Conservation (phyloP, 1,284 basidiomycete genomes). For the Leccinum griseonigrum region DNA sequence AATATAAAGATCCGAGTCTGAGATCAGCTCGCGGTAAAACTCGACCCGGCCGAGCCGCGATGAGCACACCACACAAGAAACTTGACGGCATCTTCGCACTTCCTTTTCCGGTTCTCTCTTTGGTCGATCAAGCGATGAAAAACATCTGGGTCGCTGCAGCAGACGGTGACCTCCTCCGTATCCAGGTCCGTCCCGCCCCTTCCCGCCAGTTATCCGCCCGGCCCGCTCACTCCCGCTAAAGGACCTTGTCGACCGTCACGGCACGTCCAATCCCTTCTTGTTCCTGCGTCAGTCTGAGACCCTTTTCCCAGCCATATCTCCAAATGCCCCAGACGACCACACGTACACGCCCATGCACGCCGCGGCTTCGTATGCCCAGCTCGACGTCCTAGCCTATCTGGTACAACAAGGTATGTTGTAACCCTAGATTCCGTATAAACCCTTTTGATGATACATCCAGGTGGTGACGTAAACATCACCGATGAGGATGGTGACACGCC, state of each 20-base stretch:
- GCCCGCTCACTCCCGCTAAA: slow-evolving; percentile 23
- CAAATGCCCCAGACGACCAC: slow-evolving; percentile 74
- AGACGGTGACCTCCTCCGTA: slow-evolving; percentile 69
- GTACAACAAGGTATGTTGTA: slow-evolving; percentile 55
- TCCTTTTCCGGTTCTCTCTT: neutral
- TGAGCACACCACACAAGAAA: neutral
- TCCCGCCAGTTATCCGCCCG: neutral
- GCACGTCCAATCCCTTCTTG: slow-evolving; percentile 36
- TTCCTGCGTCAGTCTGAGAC: slow-evolving; percentile 24
- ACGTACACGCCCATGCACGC: slow-evolving; percentile 95
- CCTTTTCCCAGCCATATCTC: slow-evolving; percentile 55
- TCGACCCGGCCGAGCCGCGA: neutral
- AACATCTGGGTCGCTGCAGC: slow-evolving; percentile 93
- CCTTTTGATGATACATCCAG: slow-evolving; percentile 33
- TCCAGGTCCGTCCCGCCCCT: slow-evolving; percentile 39
- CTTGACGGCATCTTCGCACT: neutral
- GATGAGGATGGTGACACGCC: slow-evolving; percentile 91
- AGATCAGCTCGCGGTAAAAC: slow-evolving; percentile 20
- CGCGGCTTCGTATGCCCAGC: slow-evolving; percentile 89
- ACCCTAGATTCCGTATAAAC: slow-evolving; percentile 6
- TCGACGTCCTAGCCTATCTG: slow-evolving; percentile 76
- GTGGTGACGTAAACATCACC: slow-evolving; percentile 84
- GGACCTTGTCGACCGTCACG: slow-evolving; percentile 58
- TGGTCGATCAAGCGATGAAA: slow-evolving; percentile 35
- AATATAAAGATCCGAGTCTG: slow-evolving; percentile 26